phyloP scores from a whole-genome alignment of 73 alveolate genomes.

The Stentor coeruleus region DNA sequence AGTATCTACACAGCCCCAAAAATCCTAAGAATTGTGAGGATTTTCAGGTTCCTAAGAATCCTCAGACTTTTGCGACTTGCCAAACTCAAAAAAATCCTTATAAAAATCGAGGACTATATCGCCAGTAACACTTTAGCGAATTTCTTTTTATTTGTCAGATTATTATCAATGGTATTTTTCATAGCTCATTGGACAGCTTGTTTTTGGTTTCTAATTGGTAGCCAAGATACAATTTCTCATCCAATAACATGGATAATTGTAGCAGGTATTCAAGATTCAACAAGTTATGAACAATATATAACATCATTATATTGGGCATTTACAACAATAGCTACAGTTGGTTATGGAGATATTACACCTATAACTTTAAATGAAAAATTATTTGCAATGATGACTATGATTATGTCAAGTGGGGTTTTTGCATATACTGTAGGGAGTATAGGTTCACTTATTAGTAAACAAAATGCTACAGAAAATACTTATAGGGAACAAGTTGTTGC shows the following conservation, averaged over 20 bases:
- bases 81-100: slow-evolving; percentile 44
- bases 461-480: slow-evolving; percentile 49
- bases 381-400: slow-evolving; percentile 57
- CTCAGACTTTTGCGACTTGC: slow-evolving; percentile 51
- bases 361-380: slow-evolving; percentile 55
- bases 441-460: slow-evolving; percentile 64
- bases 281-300: slow-evolving; percentile 39
- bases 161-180: slow-evolving; percentile 39
- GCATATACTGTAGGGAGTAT: slow-evolving; percentile 79
- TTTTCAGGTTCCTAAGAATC: slow-evolving; percentile 44
- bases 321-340: slow-evolving; percentile 88
- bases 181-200: slow-evolving; percentile 73
- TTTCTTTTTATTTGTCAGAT: slow-evolving; percentile 40
- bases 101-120: slow-evolving; percentile 50
- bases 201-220: slow-evolving; percentile 49
- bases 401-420: slow-evolving; percentile 74
- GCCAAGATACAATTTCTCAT: slow-evolving; percentile 32
- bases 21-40: slow-evolving; percentile 42
- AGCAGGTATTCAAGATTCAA: slow-evolving; percentile 44
- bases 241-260: slow-evolving; percentile 45
- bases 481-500: slow-evolving; percentile 65
- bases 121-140: slow-evolving; percentile 47
- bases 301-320: slow-evolving; percentile 80
- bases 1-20: slow-evolving; percentile 39
- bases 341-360: slow-evolving; percentile 86